Conservation (phyloP, 108 stramenopile genomes). For the Conticribra guillardii region DNA sequence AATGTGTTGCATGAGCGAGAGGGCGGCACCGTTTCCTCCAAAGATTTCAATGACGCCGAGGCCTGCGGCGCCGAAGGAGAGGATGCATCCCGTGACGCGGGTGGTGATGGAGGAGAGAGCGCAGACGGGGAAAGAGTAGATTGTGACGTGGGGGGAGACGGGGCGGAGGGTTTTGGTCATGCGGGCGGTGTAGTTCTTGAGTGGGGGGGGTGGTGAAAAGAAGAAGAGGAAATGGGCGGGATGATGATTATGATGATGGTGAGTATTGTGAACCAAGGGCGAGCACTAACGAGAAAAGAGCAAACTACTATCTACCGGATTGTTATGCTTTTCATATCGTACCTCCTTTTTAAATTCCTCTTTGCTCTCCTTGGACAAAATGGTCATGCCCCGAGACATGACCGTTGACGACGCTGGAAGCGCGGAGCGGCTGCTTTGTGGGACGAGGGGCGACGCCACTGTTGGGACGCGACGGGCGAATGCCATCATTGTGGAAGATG, state of each 20-base stretch:
- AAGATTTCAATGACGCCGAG: constrained; percentile 77
- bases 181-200: constrained; percentile 77
- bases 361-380: constrained; percentile 76
- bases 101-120: constrained; percentile 92
- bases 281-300: neutral
- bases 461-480: constrained; percentile 10
- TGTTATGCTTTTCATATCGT: constrained; percentile 16
- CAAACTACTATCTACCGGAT: neutral
- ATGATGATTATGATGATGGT: neutral
- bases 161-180: constrained; percentile 89
- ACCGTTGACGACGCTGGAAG: constrained; percentile 11
- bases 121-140: constrained; percentile 91
- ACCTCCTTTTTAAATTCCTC: constrained; percentile 89
- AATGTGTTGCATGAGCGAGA: constrained; percentile 73
- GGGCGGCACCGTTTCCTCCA: constrained; percentile 75
- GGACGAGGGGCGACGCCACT: constrained; percentile 5
- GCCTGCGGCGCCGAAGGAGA: constrained; percentile 84
- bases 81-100: constrained; percentile 89
- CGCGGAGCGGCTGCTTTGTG: neutral
- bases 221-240: neutral
- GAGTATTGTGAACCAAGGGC: neutral
- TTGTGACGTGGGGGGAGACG: constrained; percentile 94
- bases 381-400: constrained; percentile 64
- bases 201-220: neutral
- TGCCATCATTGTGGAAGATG: constrained; percentile 11